These are phyloP conservation scores for Alternaria sp. DNA, from an alignment of 2,329 filamentous ascomycete genomes.

Conservation along the genomic window DNA sequence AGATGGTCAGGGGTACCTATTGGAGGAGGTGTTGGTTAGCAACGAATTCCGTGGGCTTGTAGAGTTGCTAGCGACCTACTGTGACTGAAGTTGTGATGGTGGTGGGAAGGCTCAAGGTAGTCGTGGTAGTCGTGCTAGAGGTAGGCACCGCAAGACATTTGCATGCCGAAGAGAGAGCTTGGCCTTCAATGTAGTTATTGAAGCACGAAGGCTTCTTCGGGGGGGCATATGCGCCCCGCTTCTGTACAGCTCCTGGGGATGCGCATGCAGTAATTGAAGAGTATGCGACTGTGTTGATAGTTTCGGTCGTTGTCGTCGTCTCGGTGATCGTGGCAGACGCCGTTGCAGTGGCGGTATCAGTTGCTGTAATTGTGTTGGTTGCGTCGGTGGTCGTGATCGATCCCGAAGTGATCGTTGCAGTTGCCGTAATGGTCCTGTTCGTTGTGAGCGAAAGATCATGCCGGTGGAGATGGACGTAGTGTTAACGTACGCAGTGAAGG, in stretches of 20 bases:
- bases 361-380: not conserved
- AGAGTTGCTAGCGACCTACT: not conserved
- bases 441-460: not conserved
- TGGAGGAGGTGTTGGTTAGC: not conserved
- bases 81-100: not conserved
- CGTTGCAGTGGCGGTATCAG: not conserved
- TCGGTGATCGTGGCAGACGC: not conserved
- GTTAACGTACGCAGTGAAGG: not conserved
- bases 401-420: not conserved
- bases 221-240: not conserved
- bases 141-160: not conserved
- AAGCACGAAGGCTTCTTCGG: not conserved
- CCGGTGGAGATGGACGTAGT: not conserved
- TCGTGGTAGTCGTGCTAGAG: not conserved
- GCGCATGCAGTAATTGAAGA: not conserved
- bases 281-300: not conserved
- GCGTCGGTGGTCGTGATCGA: not conserved
- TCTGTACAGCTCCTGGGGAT: not conserved
- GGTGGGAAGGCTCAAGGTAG: not conserved
- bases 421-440: not conserved
- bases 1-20: not conserved
- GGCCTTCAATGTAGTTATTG: not conserved
- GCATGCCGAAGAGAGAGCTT: not conserved
- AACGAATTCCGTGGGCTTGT: accelerated
- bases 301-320: not conserved